Percentiles rank a stretch among this genome's conserved stretches.
Evolutionary conservation across 352 stramenopile genomes (phyloP).

Genomic region (Pythium angustatum): DNA sequence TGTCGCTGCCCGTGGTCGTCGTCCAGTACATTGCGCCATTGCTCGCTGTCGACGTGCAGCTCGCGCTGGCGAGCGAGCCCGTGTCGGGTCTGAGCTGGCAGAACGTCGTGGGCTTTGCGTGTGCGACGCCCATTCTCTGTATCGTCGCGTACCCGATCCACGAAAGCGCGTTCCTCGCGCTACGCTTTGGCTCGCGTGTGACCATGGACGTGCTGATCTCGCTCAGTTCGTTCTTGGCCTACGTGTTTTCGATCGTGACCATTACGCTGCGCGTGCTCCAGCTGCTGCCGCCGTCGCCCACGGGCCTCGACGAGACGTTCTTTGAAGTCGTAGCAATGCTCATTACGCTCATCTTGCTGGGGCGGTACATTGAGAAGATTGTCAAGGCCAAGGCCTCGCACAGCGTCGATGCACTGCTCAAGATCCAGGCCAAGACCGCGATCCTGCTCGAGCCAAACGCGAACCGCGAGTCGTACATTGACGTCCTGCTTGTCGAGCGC

Average conservation of each 20-base stretch:
- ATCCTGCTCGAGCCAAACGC: slow-evolving; percentile 76
- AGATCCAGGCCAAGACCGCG: slow-evolving; percentile 83
- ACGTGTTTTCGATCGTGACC: slow-evolving; percentile 56
- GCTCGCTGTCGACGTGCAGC: slow-evolving; percentile 28
- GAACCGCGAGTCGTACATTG: slow-evolving; percentile 67
- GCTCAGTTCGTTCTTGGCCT: slow-evolving; percentile 65
- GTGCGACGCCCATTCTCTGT: slow-evolving; percentile 68
- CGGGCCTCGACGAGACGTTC: slow-evolving; percentile 50
- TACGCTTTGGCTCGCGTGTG: slow-evolving; percentile 61
- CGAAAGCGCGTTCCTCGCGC: slow-evolving; percentile 57
- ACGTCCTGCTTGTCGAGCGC: slow-evolving; percentile 74
- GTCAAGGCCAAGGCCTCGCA: slow-evolving; percentile 71
- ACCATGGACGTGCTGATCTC: slow-evolving; percentile 84
- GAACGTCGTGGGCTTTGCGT: slow-evolving; percentile 56
- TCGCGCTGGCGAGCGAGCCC: slow-evolving; percentile 31
- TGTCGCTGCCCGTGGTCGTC: slow-evolving; percentile 54
- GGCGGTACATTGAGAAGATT: slow-evolving; percentile 72
- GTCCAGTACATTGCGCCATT: slow-evolving; percentile 62
- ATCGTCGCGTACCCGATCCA: slow-evolving; percentile 67
- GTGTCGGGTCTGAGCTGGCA: slow-evolving; percentile 49
- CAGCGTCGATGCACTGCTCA: slow-evolving; percentile 63
- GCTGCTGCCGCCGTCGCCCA: slow-evolving; percentile 9
- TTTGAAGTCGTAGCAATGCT: slow-evolving; percentile 75
- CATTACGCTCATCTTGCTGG: slow-evolving; percentile 72
- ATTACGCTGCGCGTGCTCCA: slow-evolving; percentile 30